phyloP scores from a whole-genome alignment of 441 rosid genomes.

The Adansonia madagascariensis region DNA sequence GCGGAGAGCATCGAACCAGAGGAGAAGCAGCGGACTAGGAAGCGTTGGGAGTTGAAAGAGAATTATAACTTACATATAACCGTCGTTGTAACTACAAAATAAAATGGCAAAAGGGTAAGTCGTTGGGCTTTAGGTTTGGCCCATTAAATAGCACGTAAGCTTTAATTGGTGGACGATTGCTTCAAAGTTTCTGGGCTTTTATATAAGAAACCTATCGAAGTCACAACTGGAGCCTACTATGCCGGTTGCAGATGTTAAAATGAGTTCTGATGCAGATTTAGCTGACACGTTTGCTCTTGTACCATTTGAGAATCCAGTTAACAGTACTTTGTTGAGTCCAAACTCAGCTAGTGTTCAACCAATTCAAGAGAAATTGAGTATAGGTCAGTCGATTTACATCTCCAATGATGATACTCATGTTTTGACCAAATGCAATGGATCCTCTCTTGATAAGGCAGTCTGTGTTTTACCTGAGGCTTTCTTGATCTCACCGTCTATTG shows the following conservation, averaged over 20 bases:
- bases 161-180: not conserved
- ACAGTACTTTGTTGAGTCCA: constrained; percentile 22
- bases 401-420: constrained; percentile 19
- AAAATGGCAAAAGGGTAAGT: too few species aligned
- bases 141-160: too few species aligned
- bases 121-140: not conserved
- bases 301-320: constrained; percentile 30
- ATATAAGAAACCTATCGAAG: not conserved
- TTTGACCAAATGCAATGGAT: constrained; percentile 23
- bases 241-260: constrained; percentile 24
- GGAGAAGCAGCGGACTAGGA: not conserved
- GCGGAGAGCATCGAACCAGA: not conserved
- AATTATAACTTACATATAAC: too few species aligned
- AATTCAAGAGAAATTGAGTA: constrained; percentile 27
- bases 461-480: constrained; percentile 31
- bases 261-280: constrained; percentile 27
- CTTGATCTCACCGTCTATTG: constrained; percentile 31
- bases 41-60: not conserved
- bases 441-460: constrained; percentile 24
- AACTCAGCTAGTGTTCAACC: constrained; percentile 12
- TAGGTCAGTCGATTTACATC: constrained; percentile 11
- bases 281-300: constrained; percentile 24
- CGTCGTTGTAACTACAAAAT: too few species aligned
- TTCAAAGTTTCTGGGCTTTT: too few species aligned
- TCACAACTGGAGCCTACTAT: constrained; percentile 25